Evolutionary conservation across 75 land plant species (phyloP).

Genomic region (Isoetes taiwanensis): DNA sequence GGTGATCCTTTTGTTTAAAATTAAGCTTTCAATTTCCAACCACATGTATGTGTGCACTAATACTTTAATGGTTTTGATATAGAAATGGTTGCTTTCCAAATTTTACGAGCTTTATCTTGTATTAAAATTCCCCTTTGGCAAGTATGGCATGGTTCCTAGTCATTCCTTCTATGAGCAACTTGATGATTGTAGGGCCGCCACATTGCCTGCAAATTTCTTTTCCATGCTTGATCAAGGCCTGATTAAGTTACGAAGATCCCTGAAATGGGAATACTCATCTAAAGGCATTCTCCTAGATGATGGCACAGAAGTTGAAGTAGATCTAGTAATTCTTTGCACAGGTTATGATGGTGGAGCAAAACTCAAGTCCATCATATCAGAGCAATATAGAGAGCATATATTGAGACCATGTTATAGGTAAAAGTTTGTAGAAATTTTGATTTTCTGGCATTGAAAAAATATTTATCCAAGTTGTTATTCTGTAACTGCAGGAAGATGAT

Average conservation of each 20-base stretch:
- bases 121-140: constrained; percentile 43
- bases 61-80: neutral
- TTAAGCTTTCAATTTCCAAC: no score
- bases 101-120: constrained; percentile 46
- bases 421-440: neutral
- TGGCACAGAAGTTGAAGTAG: constrained; percentile 39
- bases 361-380: constrained; percentile 36
- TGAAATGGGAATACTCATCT: constrained; percentile 43
- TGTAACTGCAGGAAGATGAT: constrained; percentile 44
- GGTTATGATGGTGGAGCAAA: constrained; percentile 62
- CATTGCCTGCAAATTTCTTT: constrained; percentile 54
- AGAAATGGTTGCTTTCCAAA: constrained; percentile 44
- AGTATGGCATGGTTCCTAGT: constrained; percentile 50
- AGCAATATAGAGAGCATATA: constrained; percentile 18
- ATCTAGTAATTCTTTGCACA: constrained; percentile 50
- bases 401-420: constrained; percentile 9
- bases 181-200: constrained; percentile 52
- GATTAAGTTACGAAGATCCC: constrained; percentile 32
- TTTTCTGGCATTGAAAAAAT: neutral
- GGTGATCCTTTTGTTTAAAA: no score
- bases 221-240: constrained; percentile 34
- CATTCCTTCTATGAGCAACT: constrained; percentile 52
- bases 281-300: constrained; percentile 51
- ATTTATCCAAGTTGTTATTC: neutral
- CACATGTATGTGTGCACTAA: no score